Evolutionary conservation across 768 basidiomycete species (phyloP), one percentile per base, ranked within the genome.

Genomic region (Suillus sp.): DNA sequence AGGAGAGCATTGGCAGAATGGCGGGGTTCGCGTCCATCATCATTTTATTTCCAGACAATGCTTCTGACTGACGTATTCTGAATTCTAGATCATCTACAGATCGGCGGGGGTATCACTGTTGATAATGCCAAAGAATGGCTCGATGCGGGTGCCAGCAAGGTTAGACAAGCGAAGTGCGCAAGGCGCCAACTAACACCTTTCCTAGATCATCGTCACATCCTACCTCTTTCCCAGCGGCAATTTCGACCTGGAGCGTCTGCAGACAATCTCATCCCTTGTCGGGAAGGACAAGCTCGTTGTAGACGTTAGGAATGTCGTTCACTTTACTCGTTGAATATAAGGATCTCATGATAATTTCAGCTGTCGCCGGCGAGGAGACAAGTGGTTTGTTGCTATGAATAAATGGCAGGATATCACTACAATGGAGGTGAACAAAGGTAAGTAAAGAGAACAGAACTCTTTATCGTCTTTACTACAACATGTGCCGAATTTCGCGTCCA

Each of bases 341-440:
- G 20, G 34, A 40, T 30, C 27, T 57, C 56, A 57, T 27, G 56
- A 62, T 48, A 51, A 38, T 66, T 22, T 18, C 66, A 98, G 96
- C 72, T 99, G 96, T 77, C 88, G 96, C 22, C 83, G 85, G 67
- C 79, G 87, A 70, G 89, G 79, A 10, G 79, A 86, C 53, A 86
- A 79, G 65, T 99, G 97, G 97, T 81, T 94, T 38, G 91, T 99
- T 14, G 95, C 96, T 13, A 98, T 96, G 95, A 96, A 99, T 78
- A 96, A 94, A 72, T 99, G 97, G 97, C 96, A 96, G 71, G 90
- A 92, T 64, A 83, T 97, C 59, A 98, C 97, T 0, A 93, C 98
- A 69, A 94, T 94, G 89, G 89, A 93, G 70, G 91, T 99, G 20
- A 89, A 83, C 65, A 80, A 88, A 84, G 93, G 95, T 90, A 60